Evolutionary conservation across 371 early-diverging fungal genomes (phyloP).

Genomic region (Actinomortierella ambigua): DNA sequence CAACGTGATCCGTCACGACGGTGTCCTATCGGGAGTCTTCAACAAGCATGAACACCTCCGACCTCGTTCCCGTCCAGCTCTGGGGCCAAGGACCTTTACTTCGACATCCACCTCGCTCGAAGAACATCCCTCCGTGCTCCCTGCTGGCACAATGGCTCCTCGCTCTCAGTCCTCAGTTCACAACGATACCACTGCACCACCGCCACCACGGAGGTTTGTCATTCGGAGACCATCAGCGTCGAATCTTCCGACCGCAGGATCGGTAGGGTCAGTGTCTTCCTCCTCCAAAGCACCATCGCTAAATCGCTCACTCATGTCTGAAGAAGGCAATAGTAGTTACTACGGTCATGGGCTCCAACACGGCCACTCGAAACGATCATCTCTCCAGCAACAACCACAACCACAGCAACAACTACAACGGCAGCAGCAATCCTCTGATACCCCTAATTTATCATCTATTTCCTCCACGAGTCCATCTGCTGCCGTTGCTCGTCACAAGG

Average conservation of each 20-base stretch:
- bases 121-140: too few relatives aligned
- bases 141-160: too few relatives aligned
- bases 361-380: conserved; percentile 14
- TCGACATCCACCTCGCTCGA: too few relatives aligned
- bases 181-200: conserved; percentile 5
- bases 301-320: conserved; percentile 20
- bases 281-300: conserved; percentile 17
- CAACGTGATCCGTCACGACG: conserved; percentile 8
- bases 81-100: too few relatives aligned
- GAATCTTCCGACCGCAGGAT: conserved; percentile 4
- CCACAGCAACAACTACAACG: conserved; percentile 5
- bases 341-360: too few relatives aligned
- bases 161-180: too few relatives aligned
- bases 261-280: not conserved
- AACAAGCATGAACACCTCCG: conserved; percentile 5
- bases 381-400: conserved; percentile 11
- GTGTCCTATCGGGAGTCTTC: conserved; percentile 14
- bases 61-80: not conserved
- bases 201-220: conserved; percentile 20
- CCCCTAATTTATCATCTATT: too few relatives aligned
- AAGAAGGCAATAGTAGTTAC: too few relatives aligned
- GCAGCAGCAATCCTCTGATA: conserved; percentile 2
- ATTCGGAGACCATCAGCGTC: conserved; percentile 21
- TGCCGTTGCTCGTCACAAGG: too few relatives aligned
- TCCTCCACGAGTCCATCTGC: too few relatives aligned